phyloP scores from a whole-genome alignment of 2,329 filamentous ascomycete species.

The Phaeosphaeriaceae sp. region DNA sequence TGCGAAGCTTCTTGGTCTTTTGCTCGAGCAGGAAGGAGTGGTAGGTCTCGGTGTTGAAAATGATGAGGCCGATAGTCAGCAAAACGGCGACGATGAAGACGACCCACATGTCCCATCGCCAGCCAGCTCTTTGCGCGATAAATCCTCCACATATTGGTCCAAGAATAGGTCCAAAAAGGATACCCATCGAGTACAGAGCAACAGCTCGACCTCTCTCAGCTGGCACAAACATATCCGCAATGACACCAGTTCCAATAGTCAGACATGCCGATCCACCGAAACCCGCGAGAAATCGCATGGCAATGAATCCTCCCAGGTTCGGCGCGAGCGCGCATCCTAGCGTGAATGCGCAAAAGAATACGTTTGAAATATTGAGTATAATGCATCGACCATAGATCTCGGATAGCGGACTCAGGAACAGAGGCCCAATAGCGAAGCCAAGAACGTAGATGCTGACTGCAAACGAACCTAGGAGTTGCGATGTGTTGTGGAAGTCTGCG shows the following conservation, averaged over 20 bases:
- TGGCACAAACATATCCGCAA: slow-evolving; percentile 43
- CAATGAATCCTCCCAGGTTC: slow-evolving; percentile 42
- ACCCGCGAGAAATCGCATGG: slow-evolving; percentile 43
- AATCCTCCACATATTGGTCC: slow-evolving; percentile 46
- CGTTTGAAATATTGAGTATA: slow-evolving; percentile 47
- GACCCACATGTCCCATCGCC: slow-evolving; percentile 48
- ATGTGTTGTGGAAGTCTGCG: slow-evolving; percentile 40
- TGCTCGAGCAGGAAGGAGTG: slow-evolving; percentile 59
- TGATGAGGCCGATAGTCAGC: slow-evolving; percentile 38
- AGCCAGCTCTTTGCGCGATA: slow-evolving; percentile 42
- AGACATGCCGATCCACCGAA: slow-evolving; percentile 31
- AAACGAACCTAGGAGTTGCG: slow-evolving; percentile 38
- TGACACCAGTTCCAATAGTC: slow-evolving; percentile 46
- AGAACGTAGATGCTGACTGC: slow-evolving; percentile 46
- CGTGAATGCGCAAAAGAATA: slow-evolving; percentile 61
- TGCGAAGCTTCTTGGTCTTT: slow-evolving; percentile 60
- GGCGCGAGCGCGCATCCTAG: slow-evolving; percentile 50
- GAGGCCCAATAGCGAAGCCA: slow-evolving; percentile 42
- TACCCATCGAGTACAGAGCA: slow-evolving; percentile 38
- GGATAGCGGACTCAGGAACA: slow-evolving; percentile 43
- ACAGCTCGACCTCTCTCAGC: slow-evolving; percentile 43
- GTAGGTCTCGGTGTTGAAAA: slow-evolving; percentile 58
- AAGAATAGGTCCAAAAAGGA: slow-evolving; percentile 42
- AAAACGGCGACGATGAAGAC: slow-evolving; percentile 34
- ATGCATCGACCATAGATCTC: slow-evolving; percentile 46